Conservation (phyloP, 495 filamentous ascomycete species). For the Articulospora tetracladia region DNA sequence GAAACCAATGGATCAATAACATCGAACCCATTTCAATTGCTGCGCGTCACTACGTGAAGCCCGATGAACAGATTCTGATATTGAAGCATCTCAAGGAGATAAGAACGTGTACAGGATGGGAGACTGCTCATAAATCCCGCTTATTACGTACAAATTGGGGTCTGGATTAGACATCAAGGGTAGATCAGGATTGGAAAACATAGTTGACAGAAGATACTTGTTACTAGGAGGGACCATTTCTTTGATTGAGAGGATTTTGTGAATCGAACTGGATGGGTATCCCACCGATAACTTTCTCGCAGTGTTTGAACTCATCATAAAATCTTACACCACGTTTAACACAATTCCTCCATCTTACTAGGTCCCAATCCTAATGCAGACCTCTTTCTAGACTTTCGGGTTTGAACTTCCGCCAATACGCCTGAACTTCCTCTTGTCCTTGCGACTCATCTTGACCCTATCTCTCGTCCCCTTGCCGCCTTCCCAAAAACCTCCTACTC, state of each 20-base stretch:
- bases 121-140: background rate
- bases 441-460: conserved; percentile 64
- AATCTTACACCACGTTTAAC: too few species aligned
- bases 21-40: background rate
- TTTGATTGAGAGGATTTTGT: too few species aligned
- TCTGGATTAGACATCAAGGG: too few species aligned
- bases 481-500: conserved; percentile 75
- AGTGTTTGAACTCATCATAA: too few species aligned
- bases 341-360: too few species aligned
- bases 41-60: background rate
- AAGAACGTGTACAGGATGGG: background rate
- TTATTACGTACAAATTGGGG: background rate
- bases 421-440: conserved; percentile 71
- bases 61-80: background rate
- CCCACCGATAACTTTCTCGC: too few species aligned
- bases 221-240: too few species aligned
- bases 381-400: conserved; percentile 2
- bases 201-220: too few species aligned
- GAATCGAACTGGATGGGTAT: too few species aligned
- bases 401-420: conserved; percentile 31
- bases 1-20: background rate
- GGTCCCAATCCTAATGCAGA: too few species aligned
- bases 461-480: conserved; percentile 84
- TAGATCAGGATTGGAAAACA: too few species aligned
- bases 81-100: conserved; percentile 2